phyloP scores from a whole-genome alignment of 345 rosid genomes.

The Hibiscus mutabilis region DNA sequence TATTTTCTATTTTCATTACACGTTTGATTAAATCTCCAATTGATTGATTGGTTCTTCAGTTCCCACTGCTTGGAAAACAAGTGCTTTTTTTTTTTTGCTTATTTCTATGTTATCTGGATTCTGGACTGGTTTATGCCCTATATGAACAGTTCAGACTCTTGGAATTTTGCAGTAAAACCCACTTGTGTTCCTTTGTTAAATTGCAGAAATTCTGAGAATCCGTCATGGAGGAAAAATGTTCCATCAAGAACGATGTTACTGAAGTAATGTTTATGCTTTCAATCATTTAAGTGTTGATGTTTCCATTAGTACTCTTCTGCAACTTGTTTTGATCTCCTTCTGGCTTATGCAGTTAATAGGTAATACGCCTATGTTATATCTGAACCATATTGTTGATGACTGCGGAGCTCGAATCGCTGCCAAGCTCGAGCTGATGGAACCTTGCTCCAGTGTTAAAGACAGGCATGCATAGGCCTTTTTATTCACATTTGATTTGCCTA shows the following conservation, averaged over 20 bases:
- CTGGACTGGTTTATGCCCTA: neutral
- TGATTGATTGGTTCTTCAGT: too few relatives aligned
- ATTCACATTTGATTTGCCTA: neutral
- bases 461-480: slow-evolving; percentile 21
- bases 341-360: slow-evolving; percentile 44
- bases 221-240: slow-evolving; percentile 29
- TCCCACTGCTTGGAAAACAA: too few relatives aligned
- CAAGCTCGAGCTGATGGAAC: slow-evolving; percentile 63
- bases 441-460: slow-evolving; percentile 52
- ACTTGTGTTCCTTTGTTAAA: neutral
- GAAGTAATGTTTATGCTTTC: slow-evolving; percentile 28
- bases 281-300: neutral
- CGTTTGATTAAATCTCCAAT: too few relatives aligned
- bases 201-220: neutral
- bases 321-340: neutral
- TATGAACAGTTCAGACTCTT: neutral
- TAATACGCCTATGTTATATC: slow-evolving; percentile 59
- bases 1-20: too few relatives aligned
- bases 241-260: slow-evolving; percentile 52
- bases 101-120: neutral
- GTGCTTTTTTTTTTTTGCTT: neutral
- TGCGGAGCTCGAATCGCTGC: slow-evolving; percentile 61
- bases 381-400: slow-evolving; percentile 52
- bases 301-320: neutral
- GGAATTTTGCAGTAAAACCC: neutral